Evolutionary conservation across 352 stramenopile genomes (phyloP).

Genomic region (Thraustochytrium striatum): DNA sequence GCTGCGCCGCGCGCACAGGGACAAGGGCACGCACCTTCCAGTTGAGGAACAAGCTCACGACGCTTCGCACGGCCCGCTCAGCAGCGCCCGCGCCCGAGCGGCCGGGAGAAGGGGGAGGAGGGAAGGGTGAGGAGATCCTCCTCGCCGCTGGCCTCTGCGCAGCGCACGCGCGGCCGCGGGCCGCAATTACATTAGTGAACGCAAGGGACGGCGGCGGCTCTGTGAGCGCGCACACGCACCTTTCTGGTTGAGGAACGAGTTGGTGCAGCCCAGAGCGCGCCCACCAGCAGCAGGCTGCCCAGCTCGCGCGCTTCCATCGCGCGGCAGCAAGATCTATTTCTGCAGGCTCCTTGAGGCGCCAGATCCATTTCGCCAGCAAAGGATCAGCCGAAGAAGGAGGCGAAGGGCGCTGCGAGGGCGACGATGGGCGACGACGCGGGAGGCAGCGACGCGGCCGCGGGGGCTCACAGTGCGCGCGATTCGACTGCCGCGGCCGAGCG

Average conservation of each 20-base stretch:
- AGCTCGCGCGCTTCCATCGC: conserved; percentile 52
- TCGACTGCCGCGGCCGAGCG: neutral
- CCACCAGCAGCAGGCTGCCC: conserved; percentile 60
- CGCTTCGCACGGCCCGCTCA: too few species aligned
- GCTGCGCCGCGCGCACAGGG: neutral
- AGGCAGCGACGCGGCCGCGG: neutral
- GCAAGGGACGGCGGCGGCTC: too few species aligned
- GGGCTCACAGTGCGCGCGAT: neutral
- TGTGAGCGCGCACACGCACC: conserved; percentile 17
- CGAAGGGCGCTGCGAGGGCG: neutral
- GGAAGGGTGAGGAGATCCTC: too few species aligned
- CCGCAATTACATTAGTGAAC: too few species aligned
- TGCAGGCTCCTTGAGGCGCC: neutral
- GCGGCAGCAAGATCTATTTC: neutral
- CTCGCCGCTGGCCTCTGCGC: too few species aligned
- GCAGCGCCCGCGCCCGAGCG: too few species aligned
- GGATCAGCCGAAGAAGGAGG: neutral
- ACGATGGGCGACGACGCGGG: neutral
- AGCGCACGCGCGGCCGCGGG: too few species aligned
- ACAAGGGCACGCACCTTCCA: conserved; percentile 43
- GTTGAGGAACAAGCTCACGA: neutral
- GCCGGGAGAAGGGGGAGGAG: too few species aligned
- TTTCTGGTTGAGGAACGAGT: conserved; percentile 62
- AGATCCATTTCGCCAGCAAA: neutral
- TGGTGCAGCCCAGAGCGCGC: conserved; percentile 66